A percentile compares a stretch with the other conserved stretches of the same genome.
phyloP scores from a whole-genome alignment of 352 stramenopile species.

The Globisporangium barbulae region DNA sequence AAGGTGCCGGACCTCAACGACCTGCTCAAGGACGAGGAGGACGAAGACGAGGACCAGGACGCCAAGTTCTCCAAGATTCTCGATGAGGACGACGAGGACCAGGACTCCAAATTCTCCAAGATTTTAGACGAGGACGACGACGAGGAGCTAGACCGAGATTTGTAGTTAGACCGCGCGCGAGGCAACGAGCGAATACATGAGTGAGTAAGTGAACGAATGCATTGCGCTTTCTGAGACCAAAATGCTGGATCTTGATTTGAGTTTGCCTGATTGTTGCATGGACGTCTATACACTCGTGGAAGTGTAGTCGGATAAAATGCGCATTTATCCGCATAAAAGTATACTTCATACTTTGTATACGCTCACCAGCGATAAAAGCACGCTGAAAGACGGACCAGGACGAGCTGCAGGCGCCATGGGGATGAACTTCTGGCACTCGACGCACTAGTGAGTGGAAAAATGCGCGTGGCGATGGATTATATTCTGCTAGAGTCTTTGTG shows the following conservation, averaged over 20 bases:
- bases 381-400: too few species aligned
- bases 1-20: conserved; percentile 89
- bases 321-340: background rate
- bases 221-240: background rate
- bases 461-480: too few species aligned
- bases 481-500: background rate
- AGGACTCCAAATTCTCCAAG: conserved; percentile 74
- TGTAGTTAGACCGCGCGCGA: conserved; percentile 36
- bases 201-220: conserved; percentile 5
- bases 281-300: background rate
- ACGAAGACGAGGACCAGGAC: conserved; percentile 68
- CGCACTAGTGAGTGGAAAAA: conserved; percentile 69
- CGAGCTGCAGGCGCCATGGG: conserved; percentile 42
- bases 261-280: background rate
- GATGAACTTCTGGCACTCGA: conserved; percentile 91
- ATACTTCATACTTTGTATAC: background rate
- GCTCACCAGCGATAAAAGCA: background rate
- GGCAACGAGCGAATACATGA: background rate
- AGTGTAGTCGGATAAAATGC: background rate
- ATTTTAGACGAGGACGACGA: conserved; percentile 64
- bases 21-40: conserved; percentile 79
- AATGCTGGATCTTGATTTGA: background rate
- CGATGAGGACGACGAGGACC: conserved; percentile 64
- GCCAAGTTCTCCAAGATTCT: conserved; percentile 80
- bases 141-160: conserved; percentile 53